Evolutionary conservation across 179 eudicot genomes (phyloP), one percentile per base, ranked within the genome.

Genomic region (Spergularia azorica): DNA sequence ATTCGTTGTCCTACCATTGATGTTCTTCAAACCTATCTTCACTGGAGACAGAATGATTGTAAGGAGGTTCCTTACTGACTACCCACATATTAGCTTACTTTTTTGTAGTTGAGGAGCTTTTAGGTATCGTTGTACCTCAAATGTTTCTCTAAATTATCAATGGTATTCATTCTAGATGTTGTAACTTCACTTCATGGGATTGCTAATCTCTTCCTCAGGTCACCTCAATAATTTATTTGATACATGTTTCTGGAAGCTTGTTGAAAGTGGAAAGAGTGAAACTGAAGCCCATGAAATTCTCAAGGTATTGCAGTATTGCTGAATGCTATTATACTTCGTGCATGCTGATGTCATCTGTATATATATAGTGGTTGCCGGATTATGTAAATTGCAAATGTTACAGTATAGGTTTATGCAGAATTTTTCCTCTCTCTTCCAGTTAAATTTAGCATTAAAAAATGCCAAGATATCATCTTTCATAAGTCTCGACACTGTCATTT

Each of bases 11-110:
- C 98, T 72, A 81, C 95, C 57, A n/a, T 85, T 77, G 97, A 86
- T 79, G 92, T 93, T 83, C 91, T 95, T 81, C 97, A 90, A 83
- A 84, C 84, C 58, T 95, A 89, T 87, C 89, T 95, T 78, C 80
- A 84, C 32, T 95, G 99, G 99, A 88, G 94, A 84, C 99, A 93
- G 73, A 80, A 71, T 60, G 87, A 91, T 38, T 95, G 98, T 95
- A 83, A 88, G 98, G 79, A 63, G 64, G 58, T 80, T 66, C 60
- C 26, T 7, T 38, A 1, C 26, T 69, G 32, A 11, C 18, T 41
- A n/a, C 10, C 6, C 56, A 16, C 20, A 51, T 61, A 48, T 54
- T 13, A 68, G 56, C 66, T 26, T 16, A 14, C 5, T 50, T 1
- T 21, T 66, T 73, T 48, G 51, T 3, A n/a, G 67, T 39, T 57